These are phyloP conservation scores for Psilocybe tampanensis DNA, from an alignment of 768 basidiomycete species.

Conservation along the genomic window DNA sequence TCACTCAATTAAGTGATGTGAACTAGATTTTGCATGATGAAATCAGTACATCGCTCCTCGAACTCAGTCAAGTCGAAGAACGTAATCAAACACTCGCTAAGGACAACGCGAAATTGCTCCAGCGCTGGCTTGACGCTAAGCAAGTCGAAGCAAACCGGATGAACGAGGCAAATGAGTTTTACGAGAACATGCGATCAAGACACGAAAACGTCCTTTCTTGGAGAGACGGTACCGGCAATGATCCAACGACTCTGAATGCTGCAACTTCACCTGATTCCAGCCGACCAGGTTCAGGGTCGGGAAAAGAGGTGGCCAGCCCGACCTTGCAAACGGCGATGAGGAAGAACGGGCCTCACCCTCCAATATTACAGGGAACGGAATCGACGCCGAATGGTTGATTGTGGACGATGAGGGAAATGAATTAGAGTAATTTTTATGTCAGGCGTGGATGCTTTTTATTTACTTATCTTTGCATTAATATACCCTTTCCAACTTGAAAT, in stretches of 20 bases:
- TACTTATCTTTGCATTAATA: constrained; percentile 15
- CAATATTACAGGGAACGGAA: constrained; percentile 67
- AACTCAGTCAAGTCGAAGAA: constrained; percentile 87
- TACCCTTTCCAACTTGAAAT: constrained; percentile 27
- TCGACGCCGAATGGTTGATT: constrained; percentile 92
- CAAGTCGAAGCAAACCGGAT: constrained; percentile 91
- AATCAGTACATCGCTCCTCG: constrained; percentile 87
- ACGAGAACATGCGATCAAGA: constrained; percentile 82
- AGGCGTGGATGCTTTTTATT: not conserved
- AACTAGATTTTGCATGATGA: constrained; percentile 93
- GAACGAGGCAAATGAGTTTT: constrained; percentile 92
- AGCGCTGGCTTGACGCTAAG: constrained; percentile 96
- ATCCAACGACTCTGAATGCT: constrained; percentile 26
- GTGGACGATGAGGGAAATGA: constrained; percentile 48
- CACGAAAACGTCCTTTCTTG: constrained; percentile 64
- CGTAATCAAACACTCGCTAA: constrained; percentile 84
- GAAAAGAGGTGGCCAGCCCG: constrained; percentile 68
- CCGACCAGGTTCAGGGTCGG: constrained; percentile 49
- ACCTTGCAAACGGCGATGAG: constrained; percentile 45
- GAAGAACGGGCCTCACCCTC: constrained; percentile 80
- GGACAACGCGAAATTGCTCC: constrained; percentile 93
- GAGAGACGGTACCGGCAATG: constrained; percentile 44
- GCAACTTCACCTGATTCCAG: constrained; percentile 31
- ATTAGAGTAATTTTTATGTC: not conserved
- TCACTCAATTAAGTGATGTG: constrained; percentile 7